Conservation (phyloP, 176 grass and related monocot genomes). For the Eleusine indica region DNA sequence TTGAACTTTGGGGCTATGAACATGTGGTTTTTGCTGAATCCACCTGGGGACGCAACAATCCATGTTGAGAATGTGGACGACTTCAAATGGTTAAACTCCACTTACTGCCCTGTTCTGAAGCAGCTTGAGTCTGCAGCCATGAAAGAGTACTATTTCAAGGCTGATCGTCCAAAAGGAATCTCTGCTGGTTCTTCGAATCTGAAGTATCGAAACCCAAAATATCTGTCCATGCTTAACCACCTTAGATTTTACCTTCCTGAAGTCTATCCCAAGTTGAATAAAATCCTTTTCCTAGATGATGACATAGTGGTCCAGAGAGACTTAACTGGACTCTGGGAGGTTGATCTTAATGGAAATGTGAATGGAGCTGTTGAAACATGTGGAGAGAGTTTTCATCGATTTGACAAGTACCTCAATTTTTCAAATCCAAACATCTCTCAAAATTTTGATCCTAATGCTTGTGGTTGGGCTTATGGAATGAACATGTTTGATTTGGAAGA, state of each 20-base stretch:
- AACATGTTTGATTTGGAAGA: slow-evolving; percentile 73
- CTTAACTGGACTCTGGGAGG: slow-evolving; percentile 65
- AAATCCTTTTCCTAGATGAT: slow-evolving; percentile 72
- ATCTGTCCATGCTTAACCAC: slow-evolving; percentile 69
- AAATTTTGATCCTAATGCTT: slow-evolving; percentile 71
- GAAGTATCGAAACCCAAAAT: slow-evolving; percentile 70
- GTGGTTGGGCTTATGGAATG: slow-evolving; percentile 74
- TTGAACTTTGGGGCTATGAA: slow-evolving; percentile 74
- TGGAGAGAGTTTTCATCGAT: slow-evolving; percentile 65
- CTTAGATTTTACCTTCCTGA: slow-evolving; percentile 60
- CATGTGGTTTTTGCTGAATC: slow-evolving; percentile 81
- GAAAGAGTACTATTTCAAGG: slow-evolving; percentile 64
- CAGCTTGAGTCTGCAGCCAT: slow-evolving; percentile 67
- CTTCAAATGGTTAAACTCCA: slow-evolving; percentile 73
- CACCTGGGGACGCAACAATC: slow-evolving; percentile 59
- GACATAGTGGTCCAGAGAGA: slow-evolving; percentile 69
- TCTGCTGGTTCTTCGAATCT: slow-evolving; percentile 64
- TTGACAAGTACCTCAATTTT: slow-evolving; percentile 72
- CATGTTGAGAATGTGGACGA: slow-evolving; percentile 75
- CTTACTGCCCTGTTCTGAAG: slow-evolving; percentile 63
- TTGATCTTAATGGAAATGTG: slow-evolving; percentile 68
- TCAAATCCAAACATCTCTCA: slow-evolving; percentile 60
- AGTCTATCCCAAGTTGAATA: slow-evolving; percentile 69
- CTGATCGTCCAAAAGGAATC: slow-evolving; percentile 51
- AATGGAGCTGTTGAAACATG: slow-evolving; percentile 73